These are phyloP conservation scores for Datisca glomerata DNA, from an alignment of 306 rosid species.

Conservation along the genomic window DNA sequence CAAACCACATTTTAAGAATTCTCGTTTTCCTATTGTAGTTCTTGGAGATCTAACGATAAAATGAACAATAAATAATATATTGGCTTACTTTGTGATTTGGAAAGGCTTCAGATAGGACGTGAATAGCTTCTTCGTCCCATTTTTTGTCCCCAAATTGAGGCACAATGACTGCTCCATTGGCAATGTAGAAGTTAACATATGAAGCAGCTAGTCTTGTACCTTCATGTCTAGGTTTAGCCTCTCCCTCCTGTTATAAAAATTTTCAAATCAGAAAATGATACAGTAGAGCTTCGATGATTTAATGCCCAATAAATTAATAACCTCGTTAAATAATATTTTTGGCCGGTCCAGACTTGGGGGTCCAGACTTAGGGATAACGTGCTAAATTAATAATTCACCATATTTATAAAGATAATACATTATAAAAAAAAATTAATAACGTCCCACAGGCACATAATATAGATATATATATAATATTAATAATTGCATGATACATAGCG, in stretches of 20 bases:
- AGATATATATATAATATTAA: too few relatives aligned
- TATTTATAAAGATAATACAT: too few relatives aligned
- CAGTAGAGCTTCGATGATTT: too few relatives aligned
- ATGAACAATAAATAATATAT: too few relatives aligned
- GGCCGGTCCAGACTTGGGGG: not conserved
- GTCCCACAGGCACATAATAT: too few relatives aligned
- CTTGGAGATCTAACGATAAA: too few relatives aligned
- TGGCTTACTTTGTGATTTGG: constrained; percentile 62
- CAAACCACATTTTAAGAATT: constrained; percentile 4
- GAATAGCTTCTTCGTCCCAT: constrained; percentile 73
- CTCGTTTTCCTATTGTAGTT: too few relatives aligned
- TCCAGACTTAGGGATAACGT: not conserved
- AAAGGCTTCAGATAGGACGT: constrained; percentile 55
- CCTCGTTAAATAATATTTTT: too few relatives aligned
- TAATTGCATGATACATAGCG: too few relatives aligned
- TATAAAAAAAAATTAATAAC: too few relatives aligned
- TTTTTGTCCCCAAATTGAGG: constrained; percentile 89
- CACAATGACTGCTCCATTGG: constrained; percentile 61
- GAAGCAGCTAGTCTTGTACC: constrained; percentile 90
- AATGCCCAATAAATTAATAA: too few relatives aligned
- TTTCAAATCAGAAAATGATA: not conserved
- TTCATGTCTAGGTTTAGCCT: constrained; percentile 50
- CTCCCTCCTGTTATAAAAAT: constrained; percentile 23
- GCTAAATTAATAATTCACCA: too few relatives aligned
- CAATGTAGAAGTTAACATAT: constrained; percentile 83